Percentiles rank a stretch among this genome's conserved stretches.
Evolutionary conservation across 106 monocot genomes (phyloP).

Genomic region (Amphibolis antarctica): DNA sequence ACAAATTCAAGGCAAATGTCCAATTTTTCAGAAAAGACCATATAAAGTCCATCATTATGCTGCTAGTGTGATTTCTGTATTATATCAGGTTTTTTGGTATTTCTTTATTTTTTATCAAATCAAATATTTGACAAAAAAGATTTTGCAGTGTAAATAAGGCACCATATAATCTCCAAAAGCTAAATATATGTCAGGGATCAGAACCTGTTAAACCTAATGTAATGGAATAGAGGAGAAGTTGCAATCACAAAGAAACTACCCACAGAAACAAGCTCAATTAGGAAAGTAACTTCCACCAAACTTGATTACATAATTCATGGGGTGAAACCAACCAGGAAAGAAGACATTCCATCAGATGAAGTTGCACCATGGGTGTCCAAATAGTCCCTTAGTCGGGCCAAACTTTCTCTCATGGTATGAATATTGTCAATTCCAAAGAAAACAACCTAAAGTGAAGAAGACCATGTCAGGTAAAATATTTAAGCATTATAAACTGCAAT

Average conservation of each 20-base stretch:
- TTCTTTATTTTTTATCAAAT: too few relatives aligned
- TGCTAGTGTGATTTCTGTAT: too few relatives aligned
- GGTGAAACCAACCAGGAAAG: slow-evolving; percentile 58
- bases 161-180: background rate
- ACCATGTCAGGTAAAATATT: background rate
- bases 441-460: slow-evolving; percentile 41
- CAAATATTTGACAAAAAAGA: too few relatives aligned
- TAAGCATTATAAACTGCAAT: background rate
- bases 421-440: slow-evolving; percentile 95
- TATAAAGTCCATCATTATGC: too few relatives aligned
- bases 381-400: slow-evolving; percentile 85
- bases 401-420: slow-evolving; percentile 94
- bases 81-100: too few relatives aligned
- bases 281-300: too few relatives aligned
- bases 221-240: too few relatives aligned
- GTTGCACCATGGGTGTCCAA: slow-evolving; percentile 84
- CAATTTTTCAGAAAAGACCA: too few relatives aligned
- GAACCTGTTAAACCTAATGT: too few relatives aligned
- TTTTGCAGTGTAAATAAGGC: slow-evolving; percentile 4
- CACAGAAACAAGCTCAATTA: too few relatives aligned
- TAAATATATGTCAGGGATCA: background rate
- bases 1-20: background rate
- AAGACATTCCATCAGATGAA: slow-evolving; percentile 95
- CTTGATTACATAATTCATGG: background rate
- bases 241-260: too few relatives aligned